Conservation (phyloP, 495 filamentous ascomycete genomes). For the Alectoria sarmentosa region DNA sequence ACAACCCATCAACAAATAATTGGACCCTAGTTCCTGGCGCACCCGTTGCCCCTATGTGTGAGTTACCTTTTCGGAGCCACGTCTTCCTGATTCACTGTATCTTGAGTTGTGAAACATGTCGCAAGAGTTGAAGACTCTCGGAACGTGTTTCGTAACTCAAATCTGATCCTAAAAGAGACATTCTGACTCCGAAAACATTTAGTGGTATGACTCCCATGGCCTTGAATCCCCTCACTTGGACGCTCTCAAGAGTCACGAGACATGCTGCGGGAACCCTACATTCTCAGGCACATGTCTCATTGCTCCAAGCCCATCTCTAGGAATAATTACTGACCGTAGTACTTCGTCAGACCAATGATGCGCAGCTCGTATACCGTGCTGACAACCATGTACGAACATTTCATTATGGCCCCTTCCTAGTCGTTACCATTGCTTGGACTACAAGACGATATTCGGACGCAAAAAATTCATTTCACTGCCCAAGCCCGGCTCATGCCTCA, state of each 20-base stretch:
- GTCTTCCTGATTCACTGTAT: too few relatives aligned
- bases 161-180: too few relatives aligned
- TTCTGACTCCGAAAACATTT: too few relatives aligned
- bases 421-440: not conserved
- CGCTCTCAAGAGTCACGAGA: not conserved
- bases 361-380: conserved; percentile 35
- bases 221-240: not conserved
- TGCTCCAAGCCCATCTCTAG: not conserved
- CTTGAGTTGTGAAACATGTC: too few relatives aligned
- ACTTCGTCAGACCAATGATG: conserved; percentile 36
- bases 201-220: conserved; percentile 14
- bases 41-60: conserved; percentile 40
- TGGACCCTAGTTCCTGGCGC: conserved; percentile 37
- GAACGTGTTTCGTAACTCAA: too few relatives aligned
- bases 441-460: not conserved
- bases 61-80: too few relatives aligned
- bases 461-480: not conserved
- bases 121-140: too few relatives aligned
- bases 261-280: not conserved
- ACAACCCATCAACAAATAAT: conserved; percentile 32
- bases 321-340: not conserved
- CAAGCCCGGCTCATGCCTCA: not conserved
- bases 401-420: not conserved
- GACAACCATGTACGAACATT: conserved; percentile 42
- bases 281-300: not conserved